Evolutionary conservation across 192 early-diverging fungal species (phyloP).

Genomic region (Neocallimastix lanati): DNA sequence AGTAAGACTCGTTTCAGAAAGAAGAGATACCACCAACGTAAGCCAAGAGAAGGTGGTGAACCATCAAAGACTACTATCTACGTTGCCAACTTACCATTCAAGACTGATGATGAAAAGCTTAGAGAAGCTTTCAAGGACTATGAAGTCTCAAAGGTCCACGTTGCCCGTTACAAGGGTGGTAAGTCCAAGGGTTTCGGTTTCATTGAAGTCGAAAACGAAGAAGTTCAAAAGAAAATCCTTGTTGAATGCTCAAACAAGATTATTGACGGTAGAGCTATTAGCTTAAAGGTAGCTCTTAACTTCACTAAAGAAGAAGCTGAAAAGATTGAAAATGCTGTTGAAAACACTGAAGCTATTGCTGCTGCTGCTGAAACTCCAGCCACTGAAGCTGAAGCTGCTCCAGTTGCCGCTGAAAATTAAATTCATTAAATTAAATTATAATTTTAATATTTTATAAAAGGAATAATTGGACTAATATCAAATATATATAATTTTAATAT

Average conservation of each 20-base stretch:
- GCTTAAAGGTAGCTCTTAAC: slow-evolving; percentile 30
- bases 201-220: slow-evolving; percentile 59
- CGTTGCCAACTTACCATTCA: slow-evolving; percentile 64
- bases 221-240: slow-evolving; percentile 56
- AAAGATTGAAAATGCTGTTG: background rate
- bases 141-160: slow-evolving; percentile 49
- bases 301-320: background rate
- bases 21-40: background rate
- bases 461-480: no score
- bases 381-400: no score
- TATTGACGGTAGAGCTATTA: slow-evolving; percentile 47
- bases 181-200: slow-evolving; percentile 90
- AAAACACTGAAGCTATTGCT: background rate
- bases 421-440: background rate
- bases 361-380: background rate
- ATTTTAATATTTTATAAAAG: no score
- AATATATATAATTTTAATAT: no score
- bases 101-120: slow-evolving; percentile 46
- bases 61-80: slow-evolving; percentile 38
- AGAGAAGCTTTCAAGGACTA: slow-evolving; percentile 27
- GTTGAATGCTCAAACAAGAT: slow-evolving; percentile 32
- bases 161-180: slow-evolving; percentile 48
- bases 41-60: slow-evolving; percentile 13
- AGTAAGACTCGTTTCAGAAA: background rate
- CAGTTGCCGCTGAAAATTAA: background rate